These are phyloP conservation scores for Backusella westeae DNA, from an alignment of 192 early-diverging fungal genomes.

Conservation along the genomic window DNA sequence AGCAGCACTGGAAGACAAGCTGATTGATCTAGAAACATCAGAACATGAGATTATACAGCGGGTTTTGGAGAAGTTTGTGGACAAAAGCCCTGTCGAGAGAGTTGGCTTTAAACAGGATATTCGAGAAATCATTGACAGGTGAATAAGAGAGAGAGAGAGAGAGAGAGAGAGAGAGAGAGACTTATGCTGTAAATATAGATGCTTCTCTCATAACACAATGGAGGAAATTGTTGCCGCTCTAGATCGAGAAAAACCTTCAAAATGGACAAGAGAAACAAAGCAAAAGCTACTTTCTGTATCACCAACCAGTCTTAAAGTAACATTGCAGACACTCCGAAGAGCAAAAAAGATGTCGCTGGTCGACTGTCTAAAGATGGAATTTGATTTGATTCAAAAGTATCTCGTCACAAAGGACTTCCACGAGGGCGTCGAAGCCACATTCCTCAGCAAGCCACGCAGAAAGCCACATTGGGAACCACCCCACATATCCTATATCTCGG, in stretches of 20 bases:
- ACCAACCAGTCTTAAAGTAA: slow-evolving; percentile 85
- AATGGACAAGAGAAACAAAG: slow-evolving; percentile 71
- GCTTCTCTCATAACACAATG: slow-evolving; percentile 79
- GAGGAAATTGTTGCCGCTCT: slow-evolving; percentile 85
- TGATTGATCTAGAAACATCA: slow-evolving; percentile 79
- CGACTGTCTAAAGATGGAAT: slow-evolving; percentile 84
- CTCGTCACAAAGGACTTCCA: slow-evolving; percentile 78
- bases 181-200: slow-evolving; percentile 40
- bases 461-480: slow-evolving; percentile 74
- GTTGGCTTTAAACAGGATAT: slow-evolving; percentile 40
- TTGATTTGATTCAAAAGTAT: slow-evolving; percentile 72
- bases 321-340: slow-evolving; percentile 74
- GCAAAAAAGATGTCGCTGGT: slow-evolving; percentile 67
- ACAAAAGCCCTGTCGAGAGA: slow-evolving; percentile 42
- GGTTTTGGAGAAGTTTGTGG: slow-evolving; percentile 89
- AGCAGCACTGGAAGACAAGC: slow-evolving; percentile 71
- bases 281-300: slow-evolving; percentile 63
- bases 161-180: background rate
- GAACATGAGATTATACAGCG: slow-evolving; percentile 85
- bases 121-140: slow-evolving; percentile 73
- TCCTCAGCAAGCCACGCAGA: slow-evolving; percentile 64
- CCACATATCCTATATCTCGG: slow-evolving; percentile 46
- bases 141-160: background rate
- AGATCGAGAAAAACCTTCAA: slow-evolving; percentile 59
- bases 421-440: slow-evolving; percentile 80